These are phyloP conservation scores for Ambrosia artemisiifolia DNA, from an alignment of 129 eudicot species.

Conservation along the genomic window DNA sequence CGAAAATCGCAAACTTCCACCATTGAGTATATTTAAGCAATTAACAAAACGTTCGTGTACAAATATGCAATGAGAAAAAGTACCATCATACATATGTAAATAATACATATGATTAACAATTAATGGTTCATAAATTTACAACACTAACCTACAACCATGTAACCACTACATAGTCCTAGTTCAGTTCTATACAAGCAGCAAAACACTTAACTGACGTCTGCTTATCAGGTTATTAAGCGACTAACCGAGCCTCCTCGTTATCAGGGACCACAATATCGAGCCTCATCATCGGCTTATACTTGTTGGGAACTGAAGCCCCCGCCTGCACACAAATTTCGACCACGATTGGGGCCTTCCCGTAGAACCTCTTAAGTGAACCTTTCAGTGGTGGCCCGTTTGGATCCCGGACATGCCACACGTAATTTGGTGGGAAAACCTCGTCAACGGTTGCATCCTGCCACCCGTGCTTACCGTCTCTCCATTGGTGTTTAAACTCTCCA, in stretches of 20 bases:
- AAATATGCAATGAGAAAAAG: no score
- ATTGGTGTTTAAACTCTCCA: conserved; percentile 96
- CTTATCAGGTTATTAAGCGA: conserved; percentile 33
- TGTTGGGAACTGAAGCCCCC: conserved; percentile 66
- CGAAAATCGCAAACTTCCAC: no score
- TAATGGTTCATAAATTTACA: background rate
- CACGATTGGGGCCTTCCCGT: conserved; percentile 93
- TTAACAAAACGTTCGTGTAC: no score
- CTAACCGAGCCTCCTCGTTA: conserved; percentile 63
- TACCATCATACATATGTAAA: no score
- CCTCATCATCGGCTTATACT: conserved; percentile 91
- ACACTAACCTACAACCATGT: background rate
- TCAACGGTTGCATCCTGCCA: conserved; percentile 94
- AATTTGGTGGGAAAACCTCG: conserved; percentile 91
- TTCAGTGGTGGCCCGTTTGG: conserved; percentile 67
- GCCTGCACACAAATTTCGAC: conserved; percentile 87
- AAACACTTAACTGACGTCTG: background rate
- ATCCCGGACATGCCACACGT: conserved; percentile 92
- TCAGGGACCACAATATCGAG: conserved; percentile 87
- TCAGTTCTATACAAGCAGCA: conserved; percentile 20
- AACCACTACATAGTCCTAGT: background rate
- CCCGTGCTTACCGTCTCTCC: conserved; percentile 99
- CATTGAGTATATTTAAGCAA: no score
- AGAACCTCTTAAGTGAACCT: conserved; percentile 59
- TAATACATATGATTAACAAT: background rate